These are phyloP conservation scores for Saturnispora gosingensis DNA, from an alignment of 805 yeast genomes.

Conservation along the genomic window DNA sequence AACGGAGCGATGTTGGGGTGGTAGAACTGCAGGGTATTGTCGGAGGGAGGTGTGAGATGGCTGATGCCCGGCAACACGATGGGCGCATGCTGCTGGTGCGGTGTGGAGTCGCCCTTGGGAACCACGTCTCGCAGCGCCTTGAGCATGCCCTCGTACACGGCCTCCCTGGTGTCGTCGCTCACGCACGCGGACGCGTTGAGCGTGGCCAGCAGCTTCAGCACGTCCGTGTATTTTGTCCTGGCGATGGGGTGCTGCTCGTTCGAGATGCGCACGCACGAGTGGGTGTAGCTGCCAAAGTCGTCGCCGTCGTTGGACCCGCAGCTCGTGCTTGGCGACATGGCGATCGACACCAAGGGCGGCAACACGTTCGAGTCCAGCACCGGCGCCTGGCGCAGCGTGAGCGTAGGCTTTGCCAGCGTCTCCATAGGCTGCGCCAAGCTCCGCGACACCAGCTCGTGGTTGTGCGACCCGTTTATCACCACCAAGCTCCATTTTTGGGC, in stretches of 20 bases:
- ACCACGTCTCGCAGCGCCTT: not conserved
- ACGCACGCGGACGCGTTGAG: not conserved
- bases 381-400: not conserved
- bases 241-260: not conserved
- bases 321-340: not conserved
- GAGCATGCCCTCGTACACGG: slow-evolving; percentile 3
- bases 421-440: not conserved
- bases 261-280: not conserved
- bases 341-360: not conserved
- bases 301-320: not conserved
- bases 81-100: not conserved
- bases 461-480: slow-evolving; percentile 50
- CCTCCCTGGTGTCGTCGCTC: slow-evolving; percentile 1
- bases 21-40: not conserved
- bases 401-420: not conserved
- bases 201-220: not conserved
- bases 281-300: not conserved
- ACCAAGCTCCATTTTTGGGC: slow-evolving; percentile 50
- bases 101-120: not conserved
- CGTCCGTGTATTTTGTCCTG: slow-evolving; percentile 1
- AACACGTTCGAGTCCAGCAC: not conserved
- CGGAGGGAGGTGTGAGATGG: not conserved
- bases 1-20: not conserved
- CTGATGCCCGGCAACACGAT: not conserved
- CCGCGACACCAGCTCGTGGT: slow-evolving; percentile 33